Evolutionary conservation across 106 monocot genomes (phyloP).

Genomic region (Dendrobium huoshanense): DNA sequence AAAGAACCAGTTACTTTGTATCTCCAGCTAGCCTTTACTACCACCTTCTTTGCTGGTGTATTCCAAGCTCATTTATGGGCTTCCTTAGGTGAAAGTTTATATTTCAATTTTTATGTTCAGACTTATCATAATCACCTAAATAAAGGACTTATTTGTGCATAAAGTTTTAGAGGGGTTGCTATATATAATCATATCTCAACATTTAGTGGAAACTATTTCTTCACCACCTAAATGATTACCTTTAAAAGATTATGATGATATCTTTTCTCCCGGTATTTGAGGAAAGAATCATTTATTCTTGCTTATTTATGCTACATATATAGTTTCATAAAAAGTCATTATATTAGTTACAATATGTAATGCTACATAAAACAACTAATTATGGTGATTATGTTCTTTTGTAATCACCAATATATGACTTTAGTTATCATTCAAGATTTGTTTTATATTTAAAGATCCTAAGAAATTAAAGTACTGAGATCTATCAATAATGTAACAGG

Average conservation of each 20-base stretch:
- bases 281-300: too few species aligned
- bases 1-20: conserved; percentile 43
- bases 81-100: conserved; percentile 44
- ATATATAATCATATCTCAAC: too few species aligned
- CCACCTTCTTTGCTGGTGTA: conserved; percentile 89
- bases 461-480: background rate
- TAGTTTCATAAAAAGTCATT: too few species aligned
- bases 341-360: too few species aligned
- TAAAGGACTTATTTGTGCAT: background rate
- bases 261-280: too few species aligned
- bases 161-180: background rate
- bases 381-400: too few species aligned
- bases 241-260: too few species aligned
- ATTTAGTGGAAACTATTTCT: too few species aligned
- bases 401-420: too few species aligned
- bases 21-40: conserved; percentile 72
- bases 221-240: too few species aligned
- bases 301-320: too few species aligned
- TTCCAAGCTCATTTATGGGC: conserved; percentile 72
- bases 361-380: too few species aligned
- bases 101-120: background rate
- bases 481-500: background rate
- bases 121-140: background rate
- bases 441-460: background rate
- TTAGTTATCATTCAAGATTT: background rate